phyloP scores from a whole-genome alignment of 2,329 filamentous ascomycete species.

The Epichloe aotearoae region DNA sequence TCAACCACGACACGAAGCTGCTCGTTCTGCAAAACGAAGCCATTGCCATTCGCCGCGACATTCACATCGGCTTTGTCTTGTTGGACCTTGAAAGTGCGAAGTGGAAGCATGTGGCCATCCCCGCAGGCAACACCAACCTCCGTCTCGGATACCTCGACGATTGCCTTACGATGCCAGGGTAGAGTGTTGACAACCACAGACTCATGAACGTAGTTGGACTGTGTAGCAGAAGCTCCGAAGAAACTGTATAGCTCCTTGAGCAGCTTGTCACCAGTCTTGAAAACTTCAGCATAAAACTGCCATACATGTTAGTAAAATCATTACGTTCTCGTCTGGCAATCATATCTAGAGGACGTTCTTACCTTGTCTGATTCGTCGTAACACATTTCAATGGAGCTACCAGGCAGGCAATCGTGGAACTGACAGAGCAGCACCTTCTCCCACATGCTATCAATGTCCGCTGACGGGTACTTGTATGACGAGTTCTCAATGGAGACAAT shows the following conservation, averaged over 20 bases:
- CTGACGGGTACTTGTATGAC: constrained; percentile 81
- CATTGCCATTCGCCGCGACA: constrained; percentile 36
- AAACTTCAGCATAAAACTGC: constrained; percentile 69
- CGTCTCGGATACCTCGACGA: constrained; percentile 49
- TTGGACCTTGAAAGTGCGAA: constrained; percentile 35
- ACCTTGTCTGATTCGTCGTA: constrained; percentile 87
- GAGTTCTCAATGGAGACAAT: constrained; percentile 62
- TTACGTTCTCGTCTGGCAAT: background rate
- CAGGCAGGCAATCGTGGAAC: constrained; percentile 94
- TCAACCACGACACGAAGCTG: constrained; percentile 62
- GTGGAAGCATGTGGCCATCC: constrained; percentile 35
- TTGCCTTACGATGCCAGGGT: constrained; percentile 67
- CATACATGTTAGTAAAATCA: constrained; percentile 12
- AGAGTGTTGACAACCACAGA: constrained; percentile 69
- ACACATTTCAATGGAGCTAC: constrained; percentile 94
- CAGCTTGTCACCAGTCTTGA: constrained; percentile 59
- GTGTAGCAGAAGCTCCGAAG: constrained; percentile 45
- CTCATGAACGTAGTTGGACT: constrained; percentile 27
- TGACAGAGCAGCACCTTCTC: constrained; percentile 83
- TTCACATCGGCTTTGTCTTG: constrained; percentile 35
- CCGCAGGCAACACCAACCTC: constrained; percentile 44
- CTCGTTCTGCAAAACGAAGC: constrained; percentile 69
- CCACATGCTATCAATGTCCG: constrained; percentile 93
- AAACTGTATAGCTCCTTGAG: constrained; percentile 55
- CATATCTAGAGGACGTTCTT: constrained; percentile 9